These are phyloP conservation scores for Jacaranda copaia DNA, from an alignment of 257 asterid genomes.

Conservation along the genomic window DNA sequence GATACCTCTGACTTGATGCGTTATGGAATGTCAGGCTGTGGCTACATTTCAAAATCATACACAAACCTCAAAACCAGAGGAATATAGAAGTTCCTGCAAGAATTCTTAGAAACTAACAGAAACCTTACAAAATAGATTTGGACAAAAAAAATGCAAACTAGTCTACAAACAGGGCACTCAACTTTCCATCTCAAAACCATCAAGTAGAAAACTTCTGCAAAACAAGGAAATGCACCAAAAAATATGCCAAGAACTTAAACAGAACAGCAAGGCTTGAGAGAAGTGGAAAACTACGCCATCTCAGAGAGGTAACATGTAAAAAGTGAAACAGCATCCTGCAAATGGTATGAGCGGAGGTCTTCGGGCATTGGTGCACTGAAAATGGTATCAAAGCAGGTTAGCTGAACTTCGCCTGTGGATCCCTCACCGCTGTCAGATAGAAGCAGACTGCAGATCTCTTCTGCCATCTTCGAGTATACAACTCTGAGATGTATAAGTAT, in stretches of 20 bases:
- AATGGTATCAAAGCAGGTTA: conserved; percentile 69
- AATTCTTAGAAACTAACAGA: background rate
- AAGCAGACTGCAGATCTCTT: conserved; percentile 75
- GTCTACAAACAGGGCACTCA: conserved; percentile 32
- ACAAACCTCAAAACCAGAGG: background rate
- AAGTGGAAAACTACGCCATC: conserved; percentile 44
- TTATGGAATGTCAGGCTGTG: background rate
- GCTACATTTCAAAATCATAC: conserved; percentile 18
- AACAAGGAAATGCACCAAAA: conserved; percentile 4
- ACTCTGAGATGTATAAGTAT: conserved; percentile 56
- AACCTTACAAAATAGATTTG: conserved; percentile 17
- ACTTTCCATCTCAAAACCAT: conserved; percentile 23
- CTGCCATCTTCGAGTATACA: conserved; percentile 93
- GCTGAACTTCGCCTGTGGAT: conserved; percentile 61
- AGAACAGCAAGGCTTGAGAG: background rate
- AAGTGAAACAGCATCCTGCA: conserved; percentile 79
- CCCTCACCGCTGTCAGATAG: conserved; percentile 63
- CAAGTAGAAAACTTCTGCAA: conserved; percentile 5
- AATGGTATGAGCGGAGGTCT: conserved; percentile 73
- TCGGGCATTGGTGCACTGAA: conserved; percentile 82
- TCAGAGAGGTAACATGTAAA: conserved; percentile 69
- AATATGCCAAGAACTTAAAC: conserved; percentile 10
- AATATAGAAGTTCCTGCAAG: background rate
- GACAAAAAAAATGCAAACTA: background rate
- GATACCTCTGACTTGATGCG: background rate